Evolutionary conservation across 2,329 filamentous ascomycete species (phyloP).

Genomic region (Fusarium acutatum): DNA sequence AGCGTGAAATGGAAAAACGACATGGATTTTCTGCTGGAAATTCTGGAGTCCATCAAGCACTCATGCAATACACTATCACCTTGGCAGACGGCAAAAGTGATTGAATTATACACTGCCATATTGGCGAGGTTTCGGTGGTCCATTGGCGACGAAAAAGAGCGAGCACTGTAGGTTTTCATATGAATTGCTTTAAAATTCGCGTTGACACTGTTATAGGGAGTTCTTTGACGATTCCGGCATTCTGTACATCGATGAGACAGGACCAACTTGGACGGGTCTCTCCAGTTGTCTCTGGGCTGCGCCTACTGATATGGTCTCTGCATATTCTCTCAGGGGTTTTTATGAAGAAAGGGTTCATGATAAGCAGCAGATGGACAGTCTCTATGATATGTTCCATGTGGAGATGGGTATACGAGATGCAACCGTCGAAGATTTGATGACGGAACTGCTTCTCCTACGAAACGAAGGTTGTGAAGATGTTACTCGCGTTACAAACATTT

Average conservation of each 20-base stretch:
- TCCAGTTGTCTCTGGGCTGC: conserved; percentile 12
- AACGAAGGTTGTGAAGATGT: background rate
- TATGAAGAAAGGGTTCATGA: background rate
- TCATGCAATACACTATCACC: background rate
- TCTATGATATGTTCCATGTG: background rate
- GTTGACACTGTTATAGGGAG: background rate
- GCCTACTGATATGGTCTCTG: conserved; percentile 1
- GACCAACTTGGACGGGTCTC: background rate
- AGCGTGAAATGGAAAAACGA: background rate
- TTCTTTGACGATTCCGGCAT: conserved; percentile 9
- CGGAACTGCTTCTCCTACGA: background rate
- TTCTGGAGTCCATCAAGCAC: background rate
- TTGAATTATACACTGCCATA: background rate
- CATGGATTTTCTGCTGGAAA: background rate
- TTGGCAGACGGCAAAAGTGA: background rate
- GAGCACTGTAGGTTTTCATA: background rate
- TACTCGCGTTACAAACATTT: background rate
- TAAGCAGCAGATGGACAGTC: background rate
- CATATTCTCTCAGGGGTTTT: background rate
- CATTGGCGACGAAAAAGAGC: background rate
- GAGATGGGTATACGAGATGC: conserved; percentile 1
- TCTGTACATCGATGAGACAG: background rate
- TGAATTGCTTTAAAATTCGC: rapidly evolving
- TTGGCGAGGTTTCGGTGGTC: background rate
- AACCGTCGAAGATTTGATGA: conserved; percentile 2